Conservation (phyloP, 1,284 basidiomycete genomes). For the Pseudozyma hubeiensis region DNA sequence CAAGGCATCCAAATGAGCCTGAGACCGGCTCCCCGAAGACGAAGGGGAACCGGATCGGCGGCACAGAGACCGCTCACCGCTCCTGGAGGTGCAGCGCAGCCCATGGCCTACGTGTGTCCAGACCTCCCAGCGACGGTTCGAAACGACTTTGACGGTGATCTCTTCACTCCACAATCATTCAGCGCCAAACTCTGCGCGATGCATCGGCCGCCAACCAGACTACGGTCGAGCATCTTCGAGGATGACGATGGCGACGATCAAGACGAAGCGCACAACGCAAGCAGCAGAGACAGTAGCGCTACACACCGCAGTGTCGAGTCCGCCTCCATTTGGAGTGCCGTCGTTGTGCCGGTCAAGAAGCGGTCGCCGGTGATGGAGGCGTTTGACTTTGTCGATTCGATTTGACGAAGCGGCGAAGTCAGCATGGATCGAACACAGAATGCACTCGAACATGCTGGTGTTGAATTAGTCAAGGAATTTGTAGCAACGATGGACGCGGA, state of each 20-base stretch:
- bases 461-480: too few relatives aligned
- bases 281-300: background rate
- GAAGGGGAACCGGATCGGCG: conserved; percentile 1
- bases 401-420: too few relatives aligned
- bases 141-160: background rate
- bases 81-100: conserved; percentile 2
- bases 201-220: background rate
- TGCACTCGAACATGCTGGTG: too few relatives aligned
- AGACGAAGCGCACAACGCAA: conserved; percentile 2
- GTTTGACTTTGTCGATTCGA: too few relatives aligned
- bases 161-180: conserved; percentile 38
- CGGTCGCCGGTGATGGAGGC: too few relatives aligned
- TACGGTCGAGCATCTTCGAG: background rate
- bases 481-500: too few relatives aligned
- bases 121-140: background rate
- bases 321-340: background rate
- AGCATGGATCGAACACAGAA: too few relatives aligned
- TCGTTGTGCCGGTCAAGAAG: background rate
- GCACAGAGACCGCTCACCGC: conserved; percentile 20
- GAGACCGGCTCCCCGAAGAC: conserved; percentile 10
- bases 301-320: background rate
- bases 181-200: conserved; percentile 3
- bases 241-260: background rate
- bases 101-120: background rate
- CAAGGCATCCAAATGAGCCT: conserved; percentile 4